A percentile compares a stretch with the other conserved stretches of the same genome.
These are phyloP conservation scores for Cercospora sesami DNA, from an alignment of 2,329 filamentous ascomycete genomes.

Conservation along the genomic window DNA sequence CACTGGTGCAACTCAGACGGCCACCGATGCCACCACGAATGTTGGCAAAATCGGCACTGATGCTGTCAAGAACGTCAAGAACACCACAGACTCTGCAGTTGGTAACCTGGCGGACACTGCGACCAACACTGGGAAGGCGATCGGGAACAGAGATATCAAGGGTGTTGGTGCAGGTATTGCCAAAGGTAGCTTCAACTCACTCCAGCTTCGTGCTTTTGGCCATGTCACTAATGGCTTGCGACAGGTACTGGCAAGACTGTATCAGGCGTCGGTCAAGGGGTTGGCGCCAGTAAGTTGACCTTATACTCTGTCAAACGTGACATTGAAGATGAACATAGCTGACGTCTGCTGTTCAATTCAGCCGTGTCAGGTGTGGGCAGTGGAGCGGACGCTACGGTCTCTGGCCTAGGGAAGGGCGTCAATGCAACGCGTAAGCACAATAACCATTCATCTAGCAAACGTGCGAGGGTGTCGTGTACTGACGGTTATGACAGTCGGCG, in stretches of 20 bases:
- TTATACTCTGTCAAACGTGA: not conserved
- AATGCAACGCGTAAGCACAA: constrained; percentile 24
- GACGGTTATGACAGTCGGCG: constrained; percentile 2
- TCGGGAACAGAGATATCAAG: constrained; percentile 34
- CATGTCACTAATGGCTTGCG: constrained; percentile 9
- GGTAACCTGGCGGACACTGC: constrained; percentile 35
- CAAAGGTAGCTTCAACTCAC: constrained; percentile 16
- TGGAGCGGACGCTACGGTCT: constrained; percentile 19
- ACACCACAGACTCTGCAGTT: constrained; percentile 32
- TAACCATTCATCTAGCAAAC: too few species aligned
- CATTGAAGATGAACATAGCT: not conserved
- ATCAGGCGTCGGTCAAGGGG: constrained; percentile 30
- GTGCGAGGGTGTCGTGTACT: not conserved
- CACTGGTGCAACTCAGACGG: constrained; percentile 40
- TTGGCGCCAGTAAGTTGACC: constrained; percentile 11
- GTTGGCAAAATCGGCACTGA: constrained; percentile 40
- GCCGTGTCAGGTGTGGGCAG: constrained; percentile 16
- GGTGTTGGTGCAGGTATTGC: constrained; percentile 31
- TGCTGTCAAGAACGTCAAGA: constrained; percentile 38
- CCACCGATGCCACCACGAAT: constrained; percentile 39
- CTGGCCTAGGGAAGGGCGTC: constrained; percentile 28
- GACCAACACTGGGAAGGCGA: constrained; percentile 32
- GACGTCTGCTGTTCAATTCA: not conserved
- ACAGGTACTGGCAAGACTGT: constrained; percentile 31
- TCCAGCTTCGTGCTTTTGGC: not conserved